Conservation (phyloP, 2,329 filamentous ascomycete species). For the Dendryphion nanum region DNA sequence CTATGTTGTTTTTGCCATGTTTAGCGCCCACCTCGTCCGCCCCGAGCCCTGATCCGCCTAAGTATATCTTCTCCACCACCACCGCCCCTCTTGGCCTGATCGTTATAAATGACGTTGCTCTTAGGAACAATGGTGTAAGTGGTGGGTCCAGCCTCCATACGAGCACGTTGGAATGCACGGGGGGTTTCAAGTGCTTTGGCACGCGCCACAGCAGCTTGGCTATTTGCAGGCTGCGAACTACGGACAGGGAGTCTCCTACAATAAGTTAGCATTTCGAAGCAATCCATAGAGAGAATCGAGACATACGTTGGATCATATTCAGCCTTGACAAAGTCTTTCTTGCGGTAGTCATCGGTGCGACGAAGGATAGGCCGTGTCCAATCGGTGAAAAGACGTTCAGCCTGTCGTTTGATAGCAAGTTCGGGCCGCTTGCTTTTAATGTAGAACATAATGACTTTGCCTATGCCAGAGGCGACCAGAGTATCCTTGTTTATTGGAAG, state of each 20-base stretch:
- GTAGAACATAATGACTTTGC: conserved; percentile 96
- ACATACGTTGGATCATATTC: conserved; percentile 59
- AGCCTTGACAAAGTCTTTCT: conserved; percentile 66
- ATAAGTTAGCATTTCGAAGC: conserved; percentile 8
- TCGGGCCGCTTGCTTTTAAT: conserved; percentile 92
- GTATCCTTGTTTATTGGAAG: conserved; percentile 90
- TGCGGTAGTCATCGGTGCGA: conserved; percentile 91
- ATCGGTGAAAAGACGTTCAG: conserved; percentile 86
- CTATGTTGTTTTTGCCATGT: too few species aligned
- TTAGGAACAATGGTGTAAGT: conserved; percentile 64
- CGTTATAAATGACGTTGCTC: conserved; percentile 46
- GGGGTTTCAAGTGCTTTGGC: conserved; percentile 54
- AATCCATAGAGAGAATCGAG: conserved; percentile 2
- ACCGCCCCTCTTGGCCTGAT: conserved; percentile 21
- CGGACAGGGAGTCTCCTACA: conserved; percentile 27
- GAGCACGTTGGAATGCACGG: conserved; percentile 56
- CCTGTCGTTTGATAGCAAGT: conserved; percentile 85
- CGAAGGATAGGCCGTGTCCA: conserved; percentile 96
- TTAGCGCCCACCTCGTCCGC: conserved; percentile 17
- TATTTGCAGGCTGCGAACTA: conserved; percentile 22
- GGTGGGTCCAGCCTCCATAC: conserved; percentile 57
- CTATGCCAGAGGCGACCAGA: conserved; percentile 86
- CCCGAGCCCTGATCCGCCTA: conserved; percentile 27
- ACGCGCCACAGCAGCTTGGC: conserved; percentile 38
- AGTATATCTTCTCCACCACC: conserved; percentile 26